Conservation (phyloP, 2,329 filamentous ascomycete genomes). For the Fusarium sp. region DNA sequence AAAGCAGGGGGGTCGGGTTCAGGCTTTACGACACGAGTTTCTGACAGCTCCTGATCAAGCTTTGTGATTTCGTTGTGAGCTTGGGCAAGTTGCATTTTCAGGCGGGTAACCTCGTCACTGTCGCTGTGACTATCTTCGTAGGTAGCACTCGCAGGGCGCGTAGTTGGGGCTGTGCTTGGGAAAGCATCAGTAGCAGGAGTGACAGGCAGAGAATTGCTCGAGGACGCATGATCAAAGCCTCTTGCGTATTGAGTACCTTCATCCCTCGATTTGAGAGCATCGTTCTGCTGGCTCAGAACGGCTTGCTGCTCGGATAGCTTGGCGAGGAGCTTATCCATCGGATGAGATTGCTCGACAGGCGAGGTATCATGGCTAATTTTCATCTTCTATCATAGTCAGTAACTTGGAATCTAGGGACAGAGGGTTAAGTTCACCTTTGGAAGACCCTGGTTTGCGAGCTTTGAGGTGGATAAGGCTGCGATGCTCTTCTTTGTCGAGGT, state of each 20-base stretch:
- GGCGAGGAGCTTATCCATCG: conserved; percentile 77
- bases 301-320: conserved; percentile 77
- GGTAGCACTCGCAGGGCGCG: conserved; percentile 61
- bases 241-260: conserved; percentile 50
- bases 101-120: conserved; percentile 69
- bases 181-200: conserved; percentile 68
- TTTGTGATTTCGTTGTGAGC: conserved; percentile 75
- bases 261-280: conserved; percentile 57
- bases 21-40: conserved; percentile 67
- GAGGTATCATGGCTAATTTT: conserved; percentile 57
- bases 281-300: conserved; percentile 66
- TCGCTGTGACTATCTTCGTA: conserved; percentile 54
- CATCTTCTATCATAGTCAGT: conserved; percentile 53
- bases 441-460: conserved; percentile 63
- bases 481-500: conserved; percentile 54
- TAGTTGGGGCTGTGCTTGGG: conserved; percentile 57
- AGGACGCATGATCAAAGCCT: conserved; percentile 58
- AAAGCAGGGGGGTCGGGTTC: conserved; percentile 50
- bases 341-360: conserved; percentile 53
- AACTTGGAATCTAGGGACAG: conserved; percentile 19
- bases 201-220: conserved; percentile 68
- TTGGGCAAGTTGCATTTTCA: conserved; percentile 76
- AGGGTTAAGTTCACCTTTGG: conserved; percentile 57
- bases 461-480: conserved; percentile 60
- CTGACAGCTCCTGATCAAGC: conserved; percentile 75